phyloP scores from a whole-genome alignment of 1,139 yeast genomes.

The Geotrichum klebahnii region DNA sequence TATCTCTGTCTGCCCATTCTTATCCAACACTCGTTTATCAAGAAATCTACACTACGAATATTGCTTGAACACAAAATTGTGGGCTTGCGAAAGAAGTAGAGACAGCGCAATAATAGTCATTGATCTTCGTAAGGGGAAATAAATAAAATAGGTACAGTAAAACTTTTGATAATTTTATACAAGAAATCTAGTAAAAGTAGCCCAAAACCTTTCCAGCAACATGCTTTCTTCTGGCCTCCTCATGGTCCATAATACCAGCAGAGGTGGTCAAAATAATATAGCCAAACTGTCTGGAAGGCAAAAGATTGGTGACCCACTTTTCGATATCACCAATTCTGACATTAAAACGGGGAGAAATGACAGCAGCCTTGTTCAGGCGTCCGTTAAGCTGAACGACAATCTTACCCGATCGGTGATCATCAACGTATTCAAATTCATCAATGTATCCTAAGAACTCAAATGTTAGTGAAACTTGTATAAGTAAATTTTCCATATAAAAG shows the following conservation, averaged over 20 bases:
- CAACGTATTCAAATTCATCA: constrained; percentile 97
- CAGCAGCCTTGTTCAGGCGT: constrained; percentile 98
- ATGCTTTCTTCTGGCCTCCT: constrained; percentile 99
- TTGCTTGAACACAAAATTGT: too few relatives aligned
- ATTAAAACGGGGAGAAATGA: constrained; percentile 96
- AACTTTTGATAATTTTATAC: constrained; percentile 9
- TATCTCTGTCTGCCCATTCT: too few relatives aligned
- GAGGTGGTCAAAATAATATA: constrained; percentile 95
- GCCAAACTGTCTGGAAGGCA: constrained; percentile 99
- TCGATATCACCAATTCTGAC: constrained; percentile 89
- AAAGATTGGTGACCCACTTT: constrained; percentile 95
- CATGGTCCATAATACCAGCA: constrained; percentile 99
- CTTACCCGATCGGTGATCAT: constrained; percentile 98
- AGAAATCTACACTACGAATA: too few relatives aligned
- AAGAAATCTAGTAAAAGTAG: constrained; percentile 67
- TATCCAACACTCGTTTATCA: too few relatives aligned
- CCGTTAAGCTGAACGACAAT: constrained; percentile 95
- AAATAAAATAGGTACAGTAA: constrained; percentile 2
- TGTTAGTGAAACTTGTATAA: constrained; percentile 33
- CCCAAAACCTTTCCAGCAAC: constrained; percentile 98
- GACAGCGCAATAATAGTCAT: too few relatives aligned
- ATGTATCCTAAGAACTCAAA: constrained; percentile 62
- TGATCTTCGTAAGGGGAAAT: too few relatives aligned
- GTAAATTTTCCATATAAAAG: constrained; percentile 4
- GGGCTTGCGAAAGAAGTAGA: too few relatives aligned